Evolutionary conservation across 225 moss, liverwort and hornwort genomes (phyloP), one percentile per base, ranked within the genome.

Genomic region (Asterella californica): DNA sequence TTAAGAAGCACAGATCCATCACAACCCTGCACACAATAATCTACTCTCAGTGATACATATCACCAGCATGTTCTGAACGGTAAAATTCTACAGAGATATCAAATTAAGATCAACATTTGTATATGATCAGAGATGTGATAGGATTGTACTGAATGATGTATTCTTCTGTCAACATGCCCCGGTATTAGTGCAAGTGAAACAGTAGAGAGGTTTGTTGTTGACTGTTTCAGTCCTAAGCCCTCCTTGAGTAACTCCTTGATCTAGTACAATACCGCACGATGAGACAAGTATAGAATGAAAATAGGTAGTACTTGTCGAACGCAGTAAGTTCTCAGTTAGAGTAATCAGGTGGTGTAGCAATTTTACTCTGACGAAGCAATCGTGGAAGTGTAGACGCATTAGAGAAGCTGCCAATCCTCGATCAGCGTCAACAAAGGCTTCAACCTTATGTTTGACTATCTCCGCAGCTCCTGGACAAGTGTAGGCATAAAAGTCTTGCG

Each of bases 1-100:
- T 86, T 83, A 9, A 86, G 72, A 49, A 86, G 70, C 25, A 83
- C 37, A 32, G 86, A 86, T 17, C 67, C 86, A 83, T 86, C 86
- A 48, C 86, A 86, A 53, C 86, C 86, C 83, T 86, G 69, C 60
- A 76, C 17, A 67, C 25, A n/a, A 62, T 27, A 2, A 25, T 62
- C 5, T 5, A 1, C 25, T 53, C 5, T 14, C 53, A 53, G 53
- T 53, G 53, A 48, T 71, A n/a, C n/a, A n/a, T n/a, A n/a, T n/a
- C n/a, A n/a, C n/a, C 19, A 36, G 42, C 42, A 42, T 42, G 42
- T 42, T 42, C 42, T 2, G 42, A 42, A 7, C 42, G 42, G n/a
- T n/a, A n/a, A n/a, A 42, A 3, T 42, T 42, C 42, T 42, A 3
- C 42, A 42, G 7, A 42, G 42, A 42, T 42, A 42, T 42, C 42